Evolutionary conservation across 2,329 filamentous ascomycete genomes (phyloP), one percentile per base, ranked within the genome.

Genomic region (Hansfordia pulvinata): DNA sequence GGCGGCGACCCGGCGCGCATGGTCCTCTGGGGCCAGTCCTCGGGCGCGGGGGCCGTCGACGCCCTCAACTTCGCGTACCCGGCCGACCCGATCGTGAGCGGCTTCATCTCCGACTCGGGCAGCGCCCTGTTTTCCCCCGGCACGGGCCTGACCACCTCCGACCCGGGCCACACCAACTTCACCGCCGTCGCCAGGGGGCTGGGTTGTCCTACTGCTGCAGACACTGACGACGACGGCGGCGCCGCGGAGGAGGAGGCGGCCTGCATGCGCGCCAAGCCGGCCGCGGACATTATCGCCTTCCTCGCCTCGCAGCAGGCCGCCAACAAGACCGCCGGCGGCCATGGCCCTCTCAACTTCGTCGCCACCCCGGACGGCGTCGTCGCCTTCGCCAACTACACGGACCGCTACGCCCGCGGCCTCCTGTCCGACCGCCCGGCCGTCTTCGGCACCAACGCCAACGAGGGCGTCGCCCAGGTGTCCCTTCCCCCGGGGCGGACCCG

Each of bases 141-240:
- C n/a, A n/a, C n/a, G n/a, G n/a, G n/a, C n/a, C n/a, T n/a, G n/a
- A n/a, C n/a, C n/a, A n/a, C n/a, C n/a, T n/a, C n/a, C n/a, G n/a
- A n/a, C n/a, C n/a, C n/a, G 1, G 32, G 20, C 3, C 48, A 56
- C 27, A 35, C 43, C 2, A 55, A 57, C 25, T 51, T 56, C 16
- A 52, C 43, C 8, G 47, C 49, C 14, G 58, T 59, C 29, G 53
- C 58, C 6, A 43, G 43, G 23, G 42, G 51, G 6, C 43, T 58
- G 0, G 43, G 47, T 0, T 47, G 48, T 16, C n/a, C n/a, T n/a
- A n/a, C n/a, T n/a, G n/a, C n/a, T n/a, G n/a, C n/a, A n/a, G n/a
- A n/a, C n/a, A n/a, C n/a, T n/a, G n/a, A n/a, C n/a, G 44, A 56
- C 4, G 49, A 47, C 8, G 52, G 53, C 21, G 43, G 41, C 1